A percentile compares a stretch with the other conserved stretches of the same genome.
Evolutionary conservation across 2,329 filamentous ascomycete genomes (phyloP).

Genomic region (Calonectria multiphialidica): DNA sequence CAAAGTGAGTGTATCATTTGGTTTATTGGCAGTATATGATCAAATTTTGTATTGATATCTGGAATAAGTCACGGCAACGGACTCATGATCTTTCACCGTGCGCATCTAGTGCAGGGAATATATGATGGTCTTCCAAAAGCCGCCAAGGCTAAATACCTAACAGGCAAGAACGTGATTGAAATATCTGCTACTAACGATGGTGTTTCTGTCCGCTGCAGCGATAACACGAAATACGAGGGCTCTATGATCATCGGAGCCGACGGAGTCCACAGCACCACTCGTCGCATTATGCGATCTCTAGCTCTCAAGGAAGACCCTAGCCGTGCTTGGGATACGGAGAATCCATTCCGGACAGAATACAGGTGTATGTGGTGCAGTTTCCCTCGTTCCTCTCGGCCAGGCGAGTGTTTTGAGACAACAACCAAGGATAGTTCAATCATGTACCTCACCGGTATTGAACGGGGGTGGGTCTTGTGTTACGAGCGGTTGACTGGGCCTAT

Average conservation of each 20-base stretch:
- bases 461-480: neutral
- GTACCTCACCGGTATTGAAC: neutral
- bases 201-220: slow-evolving; percentile 29
- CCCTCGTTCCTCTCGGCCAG: neutral
- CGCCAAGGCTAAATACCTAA: neutral
- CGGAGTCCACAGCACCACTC: slow-evolving; percentile 32
- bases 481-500: neutral
- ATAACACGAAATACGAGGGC: slow-evolving; percentile 17
- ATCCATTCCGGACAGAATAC: neutral
- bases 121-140: slow-evolving; percentile 24
- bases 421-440: neutral
- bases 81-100: slow-evolving; percentile 35
- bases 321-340: neutral
- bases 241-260: slow-evolving; percentile 36
- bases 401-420: neutral
- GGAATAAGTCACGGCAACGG: slow-evolving; percentile 24
- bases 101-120: slow-evolving; percentile 29
- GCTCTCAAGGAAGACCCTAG: neutral
- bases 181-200: neutral
- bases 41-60: neutral
- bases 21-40: no score
- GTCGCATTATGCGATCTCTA: slow-evolving; percentile 9
- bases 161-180: slow-evolving; percentile 25
- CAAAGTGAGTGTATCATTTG: slow-evolving; percentile 7
- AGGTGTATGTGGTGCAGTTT: slow-evolving; percentile 2